Base-by-base conservation (phyloP, 148 eudicot genomes). In the Arbutus unedo region DNA sequence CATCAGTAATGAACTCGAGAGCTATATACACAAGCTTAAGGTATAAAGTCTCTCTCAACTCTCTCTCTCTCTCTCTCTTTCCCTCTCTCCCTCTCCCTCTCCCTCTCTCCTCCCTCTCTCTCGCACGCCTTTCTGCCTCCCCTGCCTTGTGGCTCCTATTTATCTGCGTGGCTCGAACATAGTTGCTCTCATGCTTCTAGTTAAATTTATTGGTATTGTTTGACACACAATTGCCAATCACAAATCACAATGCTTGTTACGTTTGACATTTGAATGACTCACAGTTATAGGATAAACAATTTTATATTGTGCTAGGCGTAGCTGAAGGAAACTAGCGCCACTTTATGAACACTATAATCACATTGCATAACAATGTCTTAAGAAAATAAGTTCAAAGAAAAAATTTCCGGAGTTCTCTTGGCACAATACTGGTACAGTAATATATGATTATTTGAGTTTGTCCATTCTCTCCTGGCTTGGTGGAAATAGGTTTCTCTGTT, bases 1-100 rank as follows among this genome's bases (percentile, higher is more conserved):
- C 56, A 62, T 83, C 77, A 80, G 85, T 80, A 79, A 88, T 87
- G 99, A 93, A 86, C 90, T 91, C 79, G 91, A 88, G 87, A 83
- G 79, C 84, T 90, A 94, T 88, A 83, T 89, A 43, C 91, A 87
- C 82, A 94, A 90, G 82, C 87, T 95, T 62, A 90, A 92, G 98
- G 98, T 95, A 77, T 43, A 49, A 53, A 13, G 38, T 31, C 38
- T 31, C 38, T 31, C 38, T 31, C 1, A 31, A 31, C 38, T 31
- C 38, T 31, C 38, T 31, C 38, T 31, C 38, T 1, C 38, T 31
- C 38, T 31, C 38, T 1, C 38, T 31, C 38, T n/a, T n/a, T 31
- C 38, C 38, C 38, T 1, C 38, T 31, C 38, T 31, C 38, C 38
- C 38, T 31, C 38, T 31, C 38, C 38, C 38, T 1, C 38, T 0